Conservation (phyloP, 1,139 yeast species). For the Debaryomyces coudertii region DNA sequence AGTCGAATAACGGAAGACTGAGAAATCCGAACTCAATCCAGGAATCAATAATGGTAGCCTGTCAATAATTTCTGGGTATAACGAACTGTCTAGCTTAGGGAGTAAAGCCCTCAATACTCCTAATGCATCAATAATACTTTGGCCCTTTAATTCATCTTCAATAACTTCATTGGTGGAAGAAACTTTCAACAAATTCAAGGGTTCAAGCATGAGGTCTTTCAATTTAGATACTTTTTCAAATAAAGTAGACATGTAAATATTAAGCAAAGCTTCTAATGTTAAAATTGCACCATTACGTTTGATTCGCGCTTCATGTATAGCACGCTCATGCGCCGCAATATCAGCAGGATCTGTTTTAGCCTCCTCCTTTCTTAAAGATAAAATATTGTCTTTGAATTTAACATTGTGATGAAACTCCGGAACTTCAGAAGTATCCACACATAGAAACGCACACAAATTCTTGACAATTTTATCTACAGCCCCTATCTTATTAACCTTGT, state of each 20-base stretch:
- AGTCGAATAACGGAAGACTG: constrained; percentile 87
- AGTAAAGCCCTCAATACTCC: constrained; percentile 79
- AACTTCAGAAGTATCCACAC: constrained; percentile 95
- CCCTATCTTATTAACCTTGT: constrained; percentile 58
- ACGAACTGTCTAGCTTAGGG: constrained; percentile 56
- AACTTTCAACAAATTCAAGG: constrained; percentile 45
- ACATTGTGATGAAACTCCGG: constrained; percentile 85
- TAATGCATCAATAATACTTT: constrained; percentile 80
- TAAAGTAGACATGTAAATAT: constrained; percentile 53
- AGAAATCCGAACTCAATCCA: constrained; percentile 67
- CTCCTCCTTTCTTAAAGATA: constrained; percentile 83
- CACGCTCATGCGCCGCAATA: constrained; percentile 61
- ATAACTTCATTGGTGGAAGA: constrained; percentile 39
- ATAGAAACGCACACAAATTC: constrained; percentile 87
- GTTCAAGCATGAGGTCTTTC: constrained; percentile 65
- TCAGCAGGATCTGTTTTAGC: constrained; percentile 70
- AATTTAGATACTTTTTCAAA: constrained; percentile 72
- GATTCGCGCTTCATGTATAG: constrained; percentile 71
- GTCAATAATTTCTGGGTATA: constrained; percentile 54
- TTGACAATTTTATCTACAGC: constrained; percentile 89
- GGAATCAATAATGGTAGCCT: constrained; percentile 54
- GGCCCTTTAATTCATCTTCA: constrained; percentile 63
- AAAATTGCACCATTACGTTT: constrained; percentile 83
- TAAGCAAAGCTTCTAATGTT: constrained; percentile 62
- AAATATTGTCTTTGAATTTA: constrained; percentile 55